Base-by-base conservation (phyloP, 257 asterid species). In the Catharanthus roseus region DNA sequence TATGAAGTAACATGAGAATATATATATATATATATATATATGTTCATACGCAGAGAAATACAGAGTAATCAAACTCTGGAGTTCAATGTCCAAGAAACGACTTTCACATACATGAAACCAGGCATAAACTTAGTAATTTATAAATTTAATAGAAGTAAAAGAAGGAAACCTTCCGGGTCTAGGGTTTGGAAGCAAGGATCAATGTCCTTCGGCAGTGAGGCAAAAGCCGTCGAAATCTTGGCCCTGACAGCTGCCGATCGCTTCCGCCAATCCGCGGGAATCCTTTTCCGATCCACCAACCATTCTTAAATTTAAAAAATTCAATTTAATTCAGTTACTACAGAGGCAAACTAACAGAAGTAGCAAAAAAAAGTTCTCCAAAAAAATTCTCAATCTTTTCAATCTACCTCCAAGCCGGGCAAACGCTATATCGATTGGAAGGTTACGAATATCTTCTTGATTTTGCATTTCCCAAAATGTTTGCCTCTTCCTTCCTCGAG, bases 281-380 rank as follows among this genome's bases (percentile, higher is more conserved):
- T 86, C 73, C 95, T 87, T 87, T 83, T 93, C 85, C 98, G 96
- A 83, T 93, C 97, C 80, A 88, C 88, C 88, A 93, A 84, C 98
- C 97, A 93, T 80, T 90, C 98, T 92, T 78, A 85, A 86, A 61
- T 76, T 76, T 73, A 55, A 29, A 9, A 61, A 55, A 67, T 24
- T 15, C 19, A 60, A 76, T 24, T 73, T 6, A 58, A 68, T 64
- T 55, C 66, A 36, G 38, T 36, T 12, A 18, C 12, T 2, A 56
- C 57, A 38, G 29, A 51, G 29, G 18, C 31, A 67, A 53, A 16
- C 38, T 12, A 57, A 74, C 28, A 67, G 57, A 38, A 31, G 16
- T 65, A 38, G 19, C n/a, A 44, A 6, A 6, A 18, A 67, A 42
- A 23, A 72, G 53, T 29, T 2, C 9, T 36, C 24, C 57, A 58